These are phyloP conservation scores for Rhododendron williamsianum DNA, from an alignment of 148 eudicot species.

Conservation along the genomic window DNA sequence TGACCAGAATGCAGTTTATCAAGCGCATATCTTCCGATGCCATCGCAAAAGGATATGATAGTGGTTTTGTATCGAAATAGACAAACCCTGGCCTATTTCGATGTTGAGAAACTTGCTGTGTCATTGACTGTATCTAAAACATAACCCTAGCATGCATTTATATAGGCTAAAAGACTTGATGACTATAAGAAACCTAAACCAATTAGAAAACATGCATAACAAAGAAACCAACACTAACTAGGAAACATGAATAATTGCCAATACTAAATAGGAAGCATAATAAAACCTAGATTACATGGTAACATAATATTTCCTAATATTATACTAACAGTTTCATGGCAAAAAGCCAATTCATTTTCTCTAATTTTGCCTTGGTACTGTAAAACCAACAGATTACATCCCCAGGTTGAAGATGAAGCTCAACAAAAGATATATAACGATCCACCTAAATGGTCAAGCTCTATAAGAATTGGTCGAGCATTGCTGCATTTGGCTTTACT, in stretches of 20 bases:
- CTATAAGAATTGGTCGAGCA: background rate
- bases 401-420: background rate
- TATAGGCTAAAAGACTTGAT: too few species aligned
- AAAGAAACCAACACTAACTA: too few species aligned
- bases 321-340: background rate
- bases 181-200: too few species aligned
- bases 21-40: background rate
- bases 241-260: background rate
- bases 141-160: too few species aligned
- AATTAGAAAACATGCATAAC: too few species aligned
- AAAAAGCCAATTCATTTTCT: background rate
- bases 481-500: background rate
- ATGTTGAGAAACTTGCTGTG: background rate
- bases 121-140: too few species aligned
- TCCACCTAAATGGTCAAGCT: background rate
- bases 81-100: background rate
- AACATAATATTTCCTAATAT: too few species aligned
- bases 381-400: background rate
- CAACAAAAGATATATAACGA: background rate
- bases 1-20: background rate
- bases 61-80: background rate
- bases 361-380: background rate
- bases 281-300: too few species aligned
- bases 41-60: background rate
- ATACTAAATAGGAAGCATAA: background rate